A percentile compares a stretch with the other conserved stretches of the same genome.
phyloP scores from a whole-genome alignment of 257 asterid genomes.

The Jasminum sambac region DNA sequence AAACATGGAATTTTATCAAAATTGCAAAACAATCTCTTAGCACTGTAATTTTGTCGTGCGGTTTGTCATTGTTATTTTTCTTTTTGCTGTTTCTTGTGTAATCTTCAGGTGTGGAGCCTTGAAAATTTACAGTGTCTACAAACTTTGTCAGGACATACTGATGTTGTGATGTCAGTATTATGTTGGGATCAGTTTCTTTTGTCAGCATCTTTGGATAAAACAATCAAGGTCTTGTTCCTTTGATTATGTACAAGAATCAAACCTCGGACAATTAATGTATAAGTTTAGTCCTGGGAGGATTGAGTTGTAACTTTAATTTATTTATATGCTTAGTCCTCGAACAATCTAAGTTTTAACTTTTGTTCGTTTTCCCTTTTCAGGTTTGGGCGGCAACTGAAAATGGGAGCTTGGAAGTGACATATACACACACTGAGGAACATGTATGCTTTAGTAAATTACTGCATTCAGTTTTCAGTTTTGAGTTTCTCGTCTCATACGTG shows the following conservation, averaged over 20 bases:
- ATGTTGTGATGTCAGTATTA: slow-evolving; percentile 93
- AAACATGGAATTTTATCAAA: slow-evolving; percentile 12
- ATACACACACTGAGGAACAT: slow-evolving; percentile 78
- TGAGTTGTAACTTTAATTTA: no score
- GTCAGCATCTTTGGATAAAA: slow-evolving; percentile 89
- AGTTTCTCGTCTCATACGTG: not conserved
- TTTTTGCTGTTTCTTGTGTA: slow-evolving; percentile 2
- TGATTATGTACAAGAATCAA: slow-evolving; percentile 65
- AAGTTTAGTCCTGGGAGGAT: no score
- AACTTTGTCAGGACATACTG: slow-evolving; percentile 70
- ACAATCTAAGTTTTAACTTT: no score
- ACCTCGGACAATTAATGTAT: no score
- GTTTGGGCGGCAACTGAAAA: slow-evolving; percentile 83
- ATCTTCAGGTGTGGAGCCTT: slow-evolving; percentile 86
- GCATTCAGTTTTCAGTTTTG: slow-evolving; percentile 5
- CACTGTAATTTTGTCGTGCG: not conserved
- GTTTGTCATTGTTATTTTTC: not conserved
- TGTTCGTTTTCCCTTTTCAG: no score
- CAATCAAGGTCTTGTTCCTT: slow-evolving; percentile 80
- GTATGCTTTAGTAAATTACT: slow-evolving; percentile 44
- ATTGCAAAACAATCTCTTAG: slow-evolving; percentile 2
- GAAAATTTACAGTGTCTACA: slow-evolving; percentile 88
- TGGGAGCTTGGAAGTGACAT: slow-evolving; percentile 93
- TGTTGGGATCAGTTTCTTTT: slow-evolving; percentile 99
- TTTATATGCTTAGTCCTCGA: no score